phyloP scores from a whole-genome alignment of 2,329 filamentous ascomycete genomes.

The Xylaria sp. region DNA sequence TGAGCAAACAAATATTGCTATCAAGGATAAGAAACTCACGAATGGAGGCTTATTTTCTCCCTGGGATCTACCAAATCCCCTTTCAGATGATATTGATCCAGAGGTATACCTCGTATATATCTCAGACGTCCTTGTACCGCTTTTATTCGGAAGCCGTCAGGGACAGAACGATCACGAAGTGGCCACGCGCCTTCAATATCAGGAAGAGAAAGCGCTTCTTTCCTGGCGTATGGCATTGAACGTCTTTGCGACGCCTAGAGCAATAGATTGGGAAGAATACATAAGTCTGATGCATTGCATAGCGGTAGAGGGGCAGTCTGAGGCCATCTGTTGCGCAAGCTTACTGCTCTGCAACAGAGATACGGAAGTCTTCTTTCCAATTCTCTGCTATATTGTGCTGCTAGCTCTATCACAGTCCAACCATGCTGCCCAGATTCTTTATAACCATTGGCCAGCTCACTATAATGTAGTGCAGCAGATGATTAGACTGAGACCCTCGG shows the following conservation, averaged over 20 bases:
- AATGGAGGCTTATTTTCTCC: background rate
- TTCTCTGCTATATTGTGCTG: slow-evolving; percentile 1
- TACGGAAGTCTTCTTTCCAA: background rate
- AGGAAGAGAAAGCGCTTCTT: too few relatives aligned
- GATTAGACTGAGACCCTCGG: slow-evolving; percentile 4
- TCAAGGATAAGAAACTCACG: background rate
- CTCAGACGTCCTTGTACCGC: background rate
- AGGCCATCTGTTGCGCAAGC: background rate
- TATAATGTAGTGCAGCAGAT: slow-evolving; percentile 2
- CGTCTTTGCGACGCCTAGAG: too few relatives aligned
- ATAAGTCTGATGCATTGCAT: background rate
- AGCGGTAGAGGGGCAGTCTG: background rate
- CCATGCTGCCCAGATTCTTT: slow-evolving; percentile 11
- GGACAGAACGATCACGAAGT: background rate
- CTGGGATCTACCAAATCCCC: background rate
- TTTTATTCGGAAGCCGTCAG: background rate
- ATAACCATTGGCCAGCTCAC: slow-evolving; percentile 2
- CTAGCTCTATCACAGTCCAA: slow-evolving; percentile 4
- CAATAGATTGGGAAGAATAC: background rate
- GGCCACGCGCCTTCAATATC: background rate
- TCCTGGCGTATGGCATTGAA: too few relatives aligned
- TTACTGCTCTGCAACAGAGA: background rate
- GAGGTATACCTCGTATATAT: background rate
- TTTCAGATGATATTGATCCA: background rate
- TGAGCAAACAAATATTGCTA: background rate